Base-by-base conservation (phyloP, 441 rosid genomes). In the Biscutella laevigata region DNA sequence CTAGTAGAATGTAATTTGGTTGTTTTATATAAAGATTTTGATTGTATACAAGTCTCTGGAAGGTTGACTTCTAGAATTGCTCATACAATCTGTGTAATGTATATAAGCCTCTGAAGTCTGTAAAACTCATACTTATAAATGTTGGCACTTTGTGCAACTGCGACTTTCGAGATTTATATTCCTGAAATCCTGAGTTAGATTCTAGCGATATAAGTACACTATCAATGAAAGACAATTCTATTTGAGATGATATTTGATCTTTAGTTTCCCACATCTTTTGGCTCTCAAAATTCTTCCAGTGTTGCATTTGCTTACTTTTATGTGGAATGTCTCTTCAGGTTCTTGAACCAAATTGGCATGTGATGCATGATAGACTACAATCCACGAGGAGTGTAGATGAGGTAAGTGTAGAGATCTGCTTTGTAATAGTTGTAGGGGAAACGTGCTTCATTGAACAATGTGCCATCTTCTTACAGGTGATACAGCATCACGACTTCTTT, bases 311-410 rank as follows among this genome's bases (percentile, higher is more conserved):
- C 59, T 21, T 57, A 16, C 55, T 22, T 37, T 15, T 27, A 42
- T 49, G 42, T 41, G 59, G 44, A 30, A 42, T 36, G n/a, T 10
- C 54, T 62, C 50, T 63, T 70, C 83, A 92, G 99, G 99, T 92
- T 69, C 80, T 92, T 60, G 99, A 92, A 74, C 99, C 95, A 41
- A 92, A 86, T 68, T 92, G 97, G 97, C 94, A 92, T 53, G 73
- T 77, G 74, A 79, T 92, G 97, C 77, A 79, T 32, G 66, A 69
- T 68, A 73, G 83, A 71, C 83, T 88, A 61, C 94, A 82, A 67
- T 69, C 76, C 48, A 81, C 92, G 26, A 86, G 73, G 71, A 86
- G 92, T 69, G 77, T 92, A 55, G 99, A 92, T 42, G 97, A 92
- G 89, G 97, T 86, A 55, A 56, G 34, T 46, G 17, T 17, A 25